Evolutionary conservation across 2,329 filamentous ascomycete genomes (phyloP).

Genomic region (Anthostomella pinea): DNA sequence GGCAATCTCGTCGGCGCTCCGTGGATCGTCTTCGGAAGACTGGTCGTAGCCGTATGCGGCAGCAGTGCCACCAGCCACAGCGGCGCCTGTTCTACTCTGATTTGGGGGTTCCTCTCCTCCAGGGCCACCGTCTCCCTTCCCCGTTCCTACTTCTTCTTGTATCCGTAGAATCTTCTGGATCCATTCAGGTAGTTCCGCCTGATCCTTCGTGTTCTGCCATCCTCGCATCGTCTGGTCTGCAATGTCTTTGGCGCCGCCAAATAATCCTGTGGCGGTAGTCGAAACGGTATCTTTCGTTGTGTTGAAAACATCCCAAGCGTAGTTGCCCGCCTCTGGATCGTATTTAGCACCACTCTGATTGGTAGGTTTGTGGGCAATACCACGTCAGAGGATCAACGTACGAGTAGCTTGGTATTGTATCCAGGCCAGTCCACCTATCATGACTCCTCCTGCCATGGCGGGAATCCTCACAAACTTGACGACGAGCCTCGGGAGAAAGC

Average conservation of each 20-base stretch:
- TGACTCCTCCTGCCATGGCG: constrained; percentile 85
- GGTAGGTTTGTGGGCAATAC: too few relatives aligned
- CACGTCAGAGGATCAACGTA: constrained; percentile 43
- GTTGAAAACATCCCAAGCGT: constrained; percentile 66
- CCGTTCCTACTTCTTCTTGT: constrained; percentile 57
- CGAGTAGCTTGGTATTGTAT: constrained; percentile 92
- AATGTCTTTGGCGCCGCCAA: constrained; percentile 70
- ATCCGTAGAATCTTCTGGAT: constrained; percentile 67
- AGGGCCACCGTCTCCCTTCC: constrained; percentile 41
- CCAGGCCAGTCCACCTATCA: constrained; percentile 85
- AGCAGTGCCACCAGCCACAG: constrained; percentile 68
- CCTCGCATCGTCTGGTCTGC: constrained; percentile 76
- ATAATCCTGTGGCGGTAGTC: constrained; percentile 65
- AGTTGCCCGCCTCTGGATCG: constrained; percentile 45
- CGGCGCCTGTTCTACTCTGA: constrained; percentile 58
- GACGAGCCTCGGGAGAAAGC: constrained; percentile 79
- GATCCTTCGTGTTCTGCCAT: constrained; percentile 80
- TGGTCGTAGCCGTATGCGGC: constrained; percentile 77
- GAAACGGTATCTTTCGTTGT: constrained; percentile 70
- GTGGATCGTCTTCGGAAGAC: constrained; percentile 61
- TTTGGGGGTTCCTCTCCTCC: constrained; percentile 54
- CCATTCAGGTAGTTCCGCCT: constrained; percentile 71
- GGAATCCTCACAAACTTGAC: constrained; percentile 85
- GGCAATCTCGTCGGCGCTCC: constrained; percentile 63
- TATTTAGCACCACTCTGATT: too few relatives aligned